A percentile compares a stretch with the other conserved stretches of the same genome.
Evolutionary conservation across 768 basidiomycete species (phyloP).

Genomic region (Termitomyces sp.): DNA sequence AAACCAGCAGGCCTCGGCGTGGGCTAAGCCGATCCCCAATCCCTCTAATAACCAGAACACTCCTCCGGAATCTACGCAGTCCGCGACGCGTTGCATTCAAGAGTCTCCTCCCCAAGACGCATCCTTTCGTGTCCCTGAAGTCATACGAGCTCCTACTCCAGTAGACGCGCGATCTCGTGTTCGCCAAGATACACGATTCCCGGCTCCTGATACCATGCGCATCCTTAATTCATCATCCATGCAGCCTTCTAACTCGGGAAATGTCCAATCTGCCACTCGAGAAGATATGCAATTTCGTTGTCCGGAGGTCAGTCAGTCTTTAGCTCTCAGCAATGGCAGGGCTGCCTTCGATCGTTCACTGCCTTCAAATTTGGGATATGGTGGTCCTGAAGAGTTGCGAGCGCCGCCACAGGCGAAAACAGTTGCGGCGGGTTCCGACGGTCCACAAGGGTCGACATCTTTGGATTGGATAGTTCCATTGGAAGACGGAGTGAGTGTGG

Average conservation of each 20-base stretch:
- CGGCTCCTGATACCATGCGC: background rate
- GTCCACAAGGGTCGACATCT: background rate
- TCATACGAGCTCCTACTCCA: too few relatives aligned
- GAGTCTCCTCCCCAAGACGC: background rate
- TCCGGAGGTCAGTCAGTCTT: background rate
- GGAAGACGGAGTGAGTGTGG: background rate
- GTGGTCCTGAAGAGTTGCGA: background rate
- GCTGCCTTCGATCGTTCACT: background rate
- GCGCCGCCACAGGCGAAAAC: background rate
- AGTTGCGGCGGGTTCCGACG: background rate
- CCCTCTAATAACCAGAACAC: background rate
- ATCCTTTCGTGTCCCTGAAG: background rate
- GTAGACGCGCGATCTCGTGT: background rate
- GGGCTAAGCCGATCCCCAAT: too few relatives aligned
- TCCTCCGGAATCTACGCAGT: background rate
- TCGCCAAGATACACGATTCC: background rate
- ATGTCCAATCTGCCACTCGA: background rate
- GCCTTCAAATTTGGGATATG: background rate
- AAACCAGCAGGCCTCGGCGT: background rate
- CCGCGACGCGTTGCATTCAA: background rate
- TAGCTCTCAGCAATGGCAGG: background rate
- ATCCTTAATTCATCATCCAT: background rate
- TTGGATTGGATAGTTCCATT: constrained; percentile 5
- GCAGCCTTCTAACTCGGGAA: background rate
- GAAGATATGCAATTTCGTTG: background rate